Percentiles rank a stretch among this genome's conserved stretches.
phyloP scores from a whole-genome alignment of 2,329 filamentous ascomycete species.

The Aspergillus proliferans region DNA sequence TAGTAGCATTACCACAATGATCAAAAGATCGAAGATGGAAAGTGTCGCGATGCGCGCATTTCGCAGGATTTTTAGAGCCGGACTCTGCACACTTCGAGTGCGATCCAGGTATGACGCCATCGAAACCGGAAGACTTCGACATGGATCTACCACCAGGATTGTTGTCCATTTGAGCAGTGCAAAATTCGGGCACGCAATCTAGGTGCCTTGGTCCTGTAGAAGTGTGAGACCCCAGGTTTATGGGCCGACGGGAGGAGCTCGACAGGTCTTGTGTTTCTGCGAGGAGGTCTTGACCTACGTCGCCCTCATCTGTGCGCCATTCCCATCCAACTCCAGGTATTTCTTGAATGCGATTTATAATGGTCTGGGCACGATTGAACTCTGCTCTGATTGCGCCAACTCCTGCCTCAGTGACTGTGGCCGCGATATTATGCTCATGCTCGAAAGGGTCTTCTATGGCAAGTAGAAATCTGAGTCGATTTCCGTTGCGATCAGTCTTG shows the following conservation, averaged over 20 bases:
- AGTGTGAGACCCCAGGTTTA: background rate
- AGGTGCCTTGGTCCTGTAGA: background rate
- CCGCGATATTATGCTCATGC: slow-evolving; percentile 76
- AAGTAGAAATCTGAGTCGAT: slow-evolving; percentile 74
- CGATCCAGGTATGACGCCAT: background rate
- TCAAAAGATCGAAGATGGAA: background rate
- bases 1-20: background rate
- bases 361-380: slow-evolving; percentile 71
- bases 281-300: slow-evolving; percentile 23
- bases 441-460: slow-evolving; percentile 93
- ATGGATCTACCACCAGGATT: background rate
- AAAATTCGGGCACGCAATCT: background rate
- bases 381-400: slow-evolving; percentile 79
- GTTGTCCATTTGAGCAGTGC: background rate
- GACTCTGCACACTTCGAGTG: background rate
- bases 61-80: background rate
- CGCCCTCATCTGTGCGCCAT: slow-evolving; percentile 14
- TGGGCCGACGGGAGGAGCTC: background rate
- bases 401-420: slow-evolving; percentile 76
- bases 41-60: background rate
- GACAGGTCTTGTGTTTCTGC: slow-evolving; percentile 2
- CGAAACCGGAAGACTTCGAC: background rate
- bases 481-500: slow-evolving; percentile 62
- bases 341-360: slow-evolving; percentile 52
- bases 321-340: slow-evolving; percentile 16